These are phyloP conservation scores for Kwoniella heveanensis DNA, from an alignment of 768 basidiomycete species.

Conservation along the genomic window DNA sequence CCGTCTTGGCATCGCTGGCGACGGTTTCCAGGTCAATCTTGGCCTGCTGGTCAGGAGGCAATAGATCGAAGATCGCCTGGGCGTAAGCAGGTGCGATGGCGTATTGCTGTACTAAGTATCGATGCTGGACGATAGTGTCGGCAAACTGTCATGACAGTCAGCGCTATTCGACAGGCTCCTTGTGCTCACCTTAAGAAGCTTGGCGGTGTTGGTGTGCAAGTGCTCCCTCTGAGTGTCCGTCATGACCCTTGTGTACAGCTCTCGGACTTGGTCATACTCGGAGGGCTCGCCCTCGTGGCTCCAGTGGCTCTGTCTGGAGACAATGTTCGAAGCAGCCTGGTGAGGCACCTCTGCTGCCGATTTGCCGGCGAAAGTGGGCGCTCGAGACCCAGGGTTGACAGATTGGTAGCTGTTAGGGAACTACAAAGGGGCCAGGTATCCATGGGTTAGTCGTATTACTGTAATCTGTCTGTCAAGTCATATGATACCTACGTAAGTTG, in stretches of 20 bases:
- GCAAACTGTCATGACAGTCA: constrained; percentile 35
- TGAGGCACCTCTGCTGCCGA: constrained; percentile 39
- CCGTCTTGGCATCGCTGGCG: constrained; percentile 36
- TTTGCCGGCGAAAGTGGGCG: constrained; percentile 37
- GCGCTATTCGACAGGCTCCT: background rate
- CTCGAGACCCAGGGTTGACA: constrained; percentile 24
- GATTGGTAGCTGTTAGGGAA: constrained; percentile 44
- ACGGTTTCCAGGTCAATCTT: constrained; percentile 45
- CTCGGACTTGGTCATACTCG: constrained; percentile 53
- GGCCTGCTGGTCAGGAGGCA: constrained; percentile 37
- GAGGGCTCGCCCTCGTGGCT: constrained; percentile 48
- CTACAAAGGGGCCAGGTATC: background rate
- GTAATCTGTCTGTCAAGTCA: background rate
- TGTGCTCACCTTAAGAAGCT: constrained; percentile 36
- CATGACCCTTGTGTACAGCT: constrained; percentile 51
- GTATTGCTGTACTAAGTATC: constrained; percentile 51
- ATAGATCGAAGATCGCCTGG: constrained; percentile 42
- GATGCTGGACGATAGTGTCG: constrained; percentile 51
- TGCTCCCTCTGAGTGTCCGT: constrained; percentile 44
- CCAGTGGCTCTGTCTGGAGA: constrained; percentile 48
- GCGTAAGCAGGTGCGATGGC: constrained; percentile 49
- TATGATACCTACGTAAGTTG: constrained; percentile 34
- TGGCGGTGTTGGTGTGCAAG: constrained; percentile 51
- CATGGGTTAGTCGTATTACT: background rate
- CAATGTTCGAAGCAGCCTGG: constrained; percentile 47